Percentiles rank a stretch among this genome's conserved stretches.
Conservation (phyloP, 257 asterid genomes). For the Petunia secreta region DNA sequence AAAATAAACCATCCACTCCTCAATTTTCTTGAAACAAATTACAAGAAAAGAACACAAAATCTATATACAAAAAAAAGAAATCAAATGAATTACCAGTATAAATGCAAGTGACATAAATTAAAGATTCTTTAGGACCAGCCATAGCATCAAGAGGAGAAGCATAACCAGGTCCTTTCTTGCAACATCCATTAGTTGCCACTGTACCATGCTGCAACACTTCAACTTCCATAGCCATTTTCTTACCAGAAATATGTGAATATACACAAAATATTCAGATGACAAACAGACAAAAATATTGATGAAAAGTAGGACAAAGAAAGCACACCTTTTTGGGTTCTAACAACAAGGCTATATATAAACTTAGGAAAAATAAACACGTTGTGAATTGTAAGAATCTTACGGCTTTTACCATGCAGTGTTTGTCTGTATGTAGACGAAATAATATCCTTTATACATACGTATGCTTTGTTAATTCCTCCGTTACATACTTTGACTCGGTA, state of each 20-base stretch:
- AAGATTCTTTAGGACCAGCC: conserved; percentile 90
- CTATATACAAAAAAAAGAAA: no score
- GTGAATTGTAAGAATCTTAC: not conserved
- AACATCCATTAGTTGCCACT: conserved; percentile 52
- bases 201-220: conserved; percentile 54
- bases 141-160: conserved; percentile 89
- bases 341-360: not conserved
- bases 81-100: conserved; percentile 53
- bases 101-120: conserved; percentile 87
- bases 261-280: not conserved
- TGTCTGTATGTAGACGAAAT: conserved; percentile 10
- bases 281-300: not conserved
- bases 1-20: no score
- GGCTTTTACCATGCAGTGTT: not conserved
- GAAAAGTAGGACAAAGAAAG: not conserved
- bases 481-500: no score
- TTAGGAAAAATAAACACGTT: not conserved
- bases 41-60: no score
- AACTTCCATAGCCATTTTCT: conserved; percentile 63
- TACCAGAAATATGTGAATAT: not conserved
- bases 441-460: not conserved
- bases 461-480: no score
- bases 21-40: no score
- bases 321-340: not conserved
- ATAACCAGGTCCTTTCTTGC: conserved; percentile 86